Evolutionary conservation across 2,329 filamentous ascomycete species (phyloP).

Genomic region (Mariannaea sp.): DNA sequence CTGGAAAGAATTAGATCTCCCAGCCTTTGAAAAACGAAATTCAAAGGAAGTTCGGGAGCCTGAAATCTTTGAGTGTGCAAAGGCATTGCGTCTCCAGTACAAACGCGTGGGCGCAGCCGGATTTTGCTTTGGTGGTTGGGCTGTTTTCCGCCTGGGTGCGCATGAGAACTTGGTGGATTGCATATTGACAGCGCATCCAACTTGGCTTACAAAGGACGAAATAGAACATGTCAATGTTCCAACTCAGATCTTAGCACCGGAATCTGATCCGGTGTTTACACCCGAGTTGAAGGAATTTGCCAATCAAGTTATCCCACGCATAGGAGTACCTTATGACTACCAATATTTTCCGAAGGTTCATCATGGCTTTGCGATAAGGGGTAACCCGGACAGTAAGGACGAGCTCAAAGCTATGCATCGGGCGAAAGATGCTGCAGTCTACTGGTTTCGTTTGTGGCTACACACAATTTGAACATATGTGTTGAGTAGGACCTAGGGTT

Average conservation of each 20-base stretch:
- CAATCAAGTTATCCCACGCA: background rate
- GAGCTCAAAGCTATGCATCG: slow-evolving; percentile 16
- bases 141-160: background rate
- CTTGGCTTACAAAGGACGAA: background rate
- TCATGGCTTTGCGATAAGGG: slow-evolving; percentile 11
- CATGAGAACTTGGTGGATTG: background rate
- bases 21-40: background rate
- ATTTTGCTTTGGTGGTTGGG: slow-evolving; percentile 12
- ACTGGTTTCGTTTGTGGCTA: slow-evolving; percentile 1
- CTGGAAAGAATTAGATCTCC: background rate
- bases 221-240: slow-evolving; percentile 2
- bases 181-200: slow-evolving; percentile 7
- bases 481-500: too few relatives aligned
- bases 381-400: background rate
- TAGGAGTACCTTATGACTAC: slow-evolving; percentile 17
- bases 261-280: slow-evolving; percentile 1
- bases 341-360: slow-evolving; percentile 18
- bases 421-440: slow-evolving; percentile 9
- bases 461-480: background rate
- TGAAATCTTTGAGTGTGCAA: background rate
- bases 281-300: slow-evolving; percentile 1
- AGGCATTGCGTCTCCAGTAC: background rate
- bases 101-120: background rate
- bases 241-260: slow-evolving; percentile 3
- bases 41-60: background rate